These are phyloP conservation scores for Vitis labrusca DNA, from an alignment of 164 flowering plant genomes.

Conservation along the genomic window DNA sequence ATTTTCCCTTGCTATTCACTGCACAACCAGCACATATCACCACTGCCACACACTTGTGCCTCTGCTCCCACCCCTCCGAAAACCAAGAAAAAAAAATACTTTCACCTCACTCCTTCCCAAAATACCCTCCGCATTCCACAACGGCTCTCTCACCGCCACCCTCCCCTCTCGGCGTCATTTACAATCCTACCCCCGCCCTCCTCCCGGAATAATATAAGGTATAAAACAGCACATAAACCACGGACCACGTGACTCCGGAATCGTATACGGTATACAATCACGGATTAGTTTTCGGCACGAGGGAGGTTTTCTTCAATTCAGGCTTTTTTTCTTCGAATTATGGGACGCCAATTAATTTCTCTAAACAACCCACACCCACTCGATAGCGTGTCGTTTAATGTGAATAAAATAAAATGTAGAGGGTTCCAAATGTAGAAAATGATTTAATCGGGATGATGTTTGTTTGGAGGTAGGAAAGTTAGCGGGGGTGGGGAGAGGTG, in stretches of 20 bases:
- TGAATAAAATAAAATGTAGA: no score
- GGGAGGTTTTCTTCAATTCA: background rate
- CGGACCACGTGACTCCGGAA: conserved; percentile 28
- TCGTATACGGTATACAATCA: background rate
- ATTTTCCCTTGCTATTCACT: conserved; percentile 63
- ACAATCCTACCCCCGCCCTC: conserved; percentile 14
- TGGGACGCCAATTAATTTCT: no score
- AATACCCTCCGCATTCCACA: conserved; percentile 24
- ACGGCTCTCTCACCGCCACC: conserved; percentile 20
- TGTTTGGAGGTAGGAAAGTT: conserved; percentile 7
- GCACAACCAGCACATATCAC: conserved; percentile 22
- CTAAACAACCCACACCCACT: no score
- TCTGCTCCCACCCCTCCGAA: no score
- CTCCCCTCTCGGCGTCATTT: background rate
- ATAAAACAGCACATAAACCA: conserved; percentile 10
- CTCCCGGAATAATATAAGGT: background rate
- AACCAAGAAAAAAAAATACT: conserved; percentile 17
- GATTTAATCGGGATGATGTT: conserved; percentile 4
- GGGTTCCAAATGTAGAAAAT: no score
- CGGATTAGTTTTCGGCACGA: conserved; percentile 6
- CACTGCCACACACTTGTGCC: no score
- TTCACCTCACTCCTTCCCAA: conserved; percentile 48
- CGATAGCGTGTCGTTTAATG: no score
- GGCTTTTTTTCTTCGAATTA: no score
- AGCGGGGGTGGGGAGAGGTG: background rate